Percentiles rank a stretch among this genome's conserved stretches.
Evolutionary conservation across 305 asterid species (phyloP).

Genomic region (Solanum aculeatissimum): DNA sequence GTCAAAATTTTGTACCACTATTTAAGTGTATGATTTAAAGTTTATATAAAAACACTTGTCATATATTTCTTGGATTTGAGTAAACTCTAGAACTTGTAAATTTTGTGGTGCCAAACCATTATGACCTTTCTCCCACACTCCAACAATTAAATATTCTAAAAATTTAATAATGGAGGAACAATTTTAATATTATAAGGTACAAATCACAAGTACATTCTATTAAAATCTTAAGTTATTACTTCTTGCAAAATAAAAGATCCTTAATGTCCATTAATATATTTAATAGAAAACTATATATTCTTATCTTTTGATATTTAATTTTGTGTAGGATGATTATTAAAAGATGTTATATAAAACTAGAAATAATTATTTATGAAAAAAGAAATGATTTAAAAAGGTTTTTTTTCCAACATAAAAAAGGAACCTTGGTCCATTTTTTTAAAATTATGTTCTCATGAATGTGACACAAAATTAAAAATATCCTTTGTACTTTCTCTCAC

Average conservation of each 20-base stretch:
- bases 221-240: neutral
- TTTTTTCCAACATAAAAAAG: neutral
- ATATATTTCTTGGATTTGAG: neutral
- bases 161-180: neutral
- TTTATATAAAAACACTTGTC: neutral
- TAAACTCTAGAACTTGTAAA: neutral
- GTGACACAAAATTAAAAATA: neutral
- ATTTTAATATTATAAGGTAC: neutral
- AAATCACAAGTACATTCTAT: neutral
- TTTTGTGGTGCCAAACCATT: neutral
- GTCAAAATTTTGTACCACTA: neutral
- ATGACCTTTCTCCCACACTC: neutral
- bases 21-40: neutral
- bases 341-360: neutral
- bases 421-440: slow-evolving; percentile 8
- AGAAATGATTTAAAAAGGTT: neutral
- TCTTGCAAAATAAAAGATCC: neutral
- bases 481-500: slow-evolving; percentile 5
- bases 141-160: neutral
- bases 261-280: neutral
- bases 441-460: slow-evolving; percentile 7
- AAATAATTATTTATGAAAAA: neutral
- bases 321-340: neutral
- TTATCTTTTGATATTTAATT: neutral
- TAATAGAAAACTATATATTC: neutral